Percentiles rank a stretch among this genome's conserved stretches.
These are phyloP conservation scores for Aspergillus neoniger DNA, from an alignment of 2,329 filamentous ascomycete species.

Conservation along the genomic window DNA sequence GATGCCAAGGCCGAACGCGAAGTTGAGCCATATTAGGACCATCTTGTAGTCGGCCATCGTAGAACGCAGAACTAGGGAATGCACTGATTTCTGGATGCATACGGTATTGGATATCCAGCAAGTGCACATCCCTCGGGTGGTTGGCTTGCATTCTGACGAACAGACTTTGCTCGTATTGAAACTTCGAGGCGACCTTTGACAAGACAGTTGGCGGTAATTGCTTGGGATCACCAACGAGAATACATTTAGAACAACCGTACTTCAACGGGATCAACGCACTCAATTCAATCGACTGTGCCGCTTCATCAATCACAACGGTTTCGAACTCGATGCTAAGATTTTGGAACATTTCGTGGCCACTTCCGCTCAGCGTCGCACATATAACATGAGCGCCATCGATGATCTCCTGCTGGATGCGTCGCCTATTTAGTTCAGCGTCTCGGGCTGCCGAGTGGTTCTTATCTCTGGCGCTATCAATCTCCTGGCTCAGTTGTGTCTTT, in stretches of 20 bases:
- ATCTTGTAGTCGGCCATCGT: conserved; percentile 83
- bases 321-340: conserved; percentile 94
- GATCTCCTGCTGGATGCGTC: conserved; percentile 85
- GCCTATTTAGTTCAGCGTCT: conserved; percentile 81
- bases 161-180: conserved; percentile 95
- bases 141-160: conserved; percentile 98
- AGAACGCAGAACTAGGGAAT: conserved; percentile 90
- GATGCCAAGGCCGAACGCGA: conserved; percentile 81
- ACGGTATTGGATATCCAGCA: conserved; percentile 97
- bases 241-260: conserved; percentile 94
- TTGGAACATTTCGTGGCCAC: conserved; percentile 96
- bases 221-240: conserved; percentile 96
- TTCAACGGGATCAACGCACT: conserved; percentile 95
- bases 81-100: conserved; percentile 97
- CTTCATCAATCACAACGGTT: conserved; percentile 97
- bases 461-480: conserved; percentile 86
- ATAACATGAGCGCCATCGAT: conserved; percentile 89
- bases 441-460: conserved; percentile 78
- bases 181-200: conserved; percentile 86
- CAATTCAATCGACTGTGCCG: conserved; percentile 95
- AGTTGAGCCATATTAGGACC: conserved; percentile 78
- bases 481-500: conserved; percentile 73
- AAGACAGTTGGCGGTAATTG: conserved; percentile 94
- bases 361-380: conserved; percentile 91
- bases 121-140: conserved; percentile 80